Evolutionary conservation across 495 filamentous ascomycete genomes (phyloP).

Genomic region (Annulohypoxylon nitens): DNA sequence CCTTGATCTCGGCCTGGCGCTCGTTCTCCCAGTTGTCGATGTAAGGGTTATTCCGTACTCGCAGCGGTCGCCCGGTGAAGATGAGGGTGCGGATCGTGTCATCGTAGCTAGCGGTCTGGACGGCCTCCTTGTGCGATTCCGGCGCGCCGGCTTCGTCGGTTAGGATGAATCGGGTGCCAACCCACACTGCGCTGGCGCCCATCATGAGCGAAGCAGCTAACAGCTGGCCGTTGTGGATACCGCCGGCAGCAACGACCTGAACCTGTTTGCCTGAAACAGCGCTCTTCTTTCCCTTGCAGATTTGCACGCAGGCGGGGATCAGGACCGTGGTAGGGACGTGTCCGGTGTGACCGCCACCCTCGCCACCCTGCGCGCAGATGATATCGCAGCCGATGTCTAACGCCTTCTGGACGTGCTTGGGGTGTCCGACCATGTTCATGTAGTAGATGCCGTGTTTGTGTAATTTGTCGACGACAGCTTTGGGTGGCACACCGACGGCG

Average conservation of each 20-base stretch:
- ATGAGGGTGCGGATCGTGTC: slow-evolving; percentile 97
- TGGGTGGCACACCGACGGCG: slow-evolving; percentile 94
- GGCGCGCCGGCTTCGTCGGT: slow-evolving; percentile 94
- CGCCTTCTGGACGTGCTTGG: slow-evolving; percentile 96
- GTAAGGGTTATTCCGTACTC: slow-evolving; percentile 92
- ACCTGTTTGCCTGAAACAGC: slow-evolving; percentile 88
- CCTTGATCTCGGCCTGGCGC: slow-evolving; percentile 87
- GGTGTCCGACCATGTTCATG: slow-evolving; percentile 99
- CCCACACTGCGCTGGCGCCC: slow-evolving; percentile 93
- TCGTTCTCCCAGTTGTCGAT: slow-evolving; percentile 97
- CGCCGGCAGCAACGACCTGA: slow-evolving; percentile 92
- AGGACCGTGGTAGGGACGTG: slow-evolving; percentile 89
- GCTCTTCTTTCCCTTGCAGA: slow-evolving; percentile 84
- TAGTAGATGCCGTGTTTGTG: slow-evolving; percentile 90
- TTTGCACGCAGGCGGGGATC: slow-evolving; percentile 89
- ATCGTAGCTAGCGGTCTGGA: slow-evolving; percentile 89
- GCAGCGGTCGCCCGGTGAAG: slow-evolving; percentile 95
- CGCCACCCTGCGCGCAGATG: slow-evolving; percentile 93
- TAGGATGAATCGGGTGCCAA: slow-evolving; percentile 95
- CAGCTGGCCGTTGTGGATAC: slow-evolving; percentile 91
- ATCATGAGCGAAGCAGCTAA: slow-evolving; percentile 93
- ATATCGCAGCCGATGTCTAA: slow-evolving; percentile 89
- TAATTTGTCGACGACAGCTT: slow-evolving; percentile 86
- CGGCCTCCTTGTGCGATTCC: slow-evolving; percentile 95
- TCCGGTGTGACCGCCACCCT: slow-evolving; percentile 92